Conservation (phyloP, 2,329 filamentous ascomycete species). For the Stagonosporopsis rhizophila region DNA sequence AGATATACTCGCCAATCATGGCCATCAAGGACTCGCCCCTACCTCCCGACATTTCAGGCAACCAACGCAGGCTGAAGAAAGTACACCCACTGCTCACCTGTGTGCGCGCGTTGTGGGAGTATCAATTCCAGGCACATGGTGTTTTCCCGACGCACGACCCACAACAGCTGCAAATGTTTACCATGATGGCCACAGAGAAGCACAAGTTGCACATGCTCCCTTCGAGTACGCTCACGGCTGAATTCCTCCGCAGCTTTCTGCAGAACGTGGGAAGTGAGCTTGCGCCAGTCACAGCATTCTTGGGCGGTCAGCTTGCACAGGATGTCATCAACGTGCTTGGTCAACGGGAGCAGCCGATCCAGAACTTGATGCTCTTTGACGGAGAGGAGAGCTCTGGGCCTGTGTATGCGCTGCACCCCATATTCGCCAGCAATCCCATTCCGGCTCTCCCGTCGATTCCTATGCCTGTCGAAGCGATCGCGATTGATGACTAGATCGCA, state of each 20-base stretch:
- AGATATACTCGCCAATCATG: conserved; percentile 86
- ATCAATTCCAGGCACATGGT: conserved; percentile 62
- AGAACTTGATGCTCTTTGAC: conserved; percentile 93
- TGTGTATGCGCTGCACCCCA: conserved; percentile 79
- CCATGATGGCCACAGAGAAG: conserved; percentile 76
- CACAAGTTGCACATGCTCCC: conserved; percentile 69
- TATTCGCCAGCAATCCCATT: conserved; percentile 49
- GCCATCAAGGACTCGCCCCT: conserved; percentile 83
- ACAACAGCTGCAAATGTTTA: conserved; percentile 73
- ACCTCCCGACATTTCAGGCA: conserved; percentile 70
- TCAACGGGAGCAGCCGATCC: conserved; percentile 89
- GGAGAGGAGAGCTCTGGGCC: conserved; percentile 79
- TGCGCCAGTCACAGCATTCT: conserved; percentile 83
- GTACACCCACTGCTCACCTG: conserved; percentile 88
- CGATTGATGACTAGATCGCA: conserved; percentile 9
- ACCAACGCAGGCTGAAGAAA: conserved; percentile 70
- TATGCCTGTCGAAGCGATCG: conserved; percentile 31
- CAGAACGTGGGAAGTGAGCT: conserved; percentile 86
- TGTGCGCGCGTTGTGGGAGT: conserved; percentile 89
- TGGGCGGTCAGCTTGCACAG: conserved; percentile 90
- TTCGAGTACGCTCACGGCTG: conserved; percentile 53
- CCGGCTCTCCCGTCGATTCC: conserved; percentile 33
- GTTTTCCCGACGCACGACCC: conserved; percentile 58
- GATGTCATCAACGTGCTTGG: conserved; percentile 97
- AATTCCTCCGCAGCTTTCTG: conserved; percentile 82